phyloP scores from a whole-genome alignment of 2,329 filamentous ascomycete species.

The Aspergillus alliaceus region DNA sequence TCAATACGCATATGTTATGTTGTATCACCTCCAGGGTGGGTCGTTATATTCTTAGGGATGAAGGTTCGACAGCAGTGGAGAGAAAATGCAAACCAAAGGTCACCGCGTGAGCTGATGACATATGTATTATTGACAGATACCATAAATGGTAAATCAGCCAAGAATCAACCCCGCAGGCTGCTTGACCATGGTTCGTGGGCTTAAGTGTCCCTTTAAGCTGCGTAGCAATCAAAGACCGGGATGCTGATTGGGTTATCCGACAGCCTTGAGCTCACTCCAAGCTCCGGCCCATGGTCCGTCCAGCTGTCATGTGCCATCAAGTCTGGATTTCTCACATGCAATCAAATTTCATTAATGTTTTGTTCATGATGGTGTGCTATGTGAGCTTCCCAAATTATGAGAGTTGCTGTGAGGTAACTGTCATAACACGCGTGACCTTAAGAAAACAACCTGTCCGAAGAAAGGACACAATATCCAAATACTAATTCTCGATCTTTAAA shows the following conservation, averaged over 20 bases:
- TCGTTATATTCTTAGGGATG: not conserved
- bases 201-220: not conserved
- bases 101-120: not conserved
- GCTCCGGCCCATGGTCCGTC: not conserved
- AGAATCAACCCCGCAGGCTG: not conserved
- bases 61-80: not conserved
- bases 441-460: too few relatives aligned
- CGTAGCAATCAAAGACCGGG: not conserved
- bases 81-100: not conserved
- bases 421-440: too few relatives aligned
- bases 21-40: not conserved
- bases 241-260: not conserved
- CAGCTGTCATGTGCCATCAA: not conserved
- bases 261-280: not conserved
- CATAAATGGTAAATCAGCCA: not conserved
- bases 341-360: too few relatives aligned
- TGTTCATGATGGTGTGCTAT: not conserved
- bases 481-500: too few relatives aligned
- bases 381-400: too few relatives aligned
- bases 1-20: not conserved
- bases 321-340: too few relatives aligned
- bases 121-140: not conserved
- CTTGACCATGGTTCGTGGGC: not conserved
- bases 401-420: too few relatives aligned
- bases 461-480: too few relatives aligned